Evolutionary conservation across 2,329 filamentous ascomycete genomes (phyloP).

Genomic region (Fusarium subglutinans): DNA sequence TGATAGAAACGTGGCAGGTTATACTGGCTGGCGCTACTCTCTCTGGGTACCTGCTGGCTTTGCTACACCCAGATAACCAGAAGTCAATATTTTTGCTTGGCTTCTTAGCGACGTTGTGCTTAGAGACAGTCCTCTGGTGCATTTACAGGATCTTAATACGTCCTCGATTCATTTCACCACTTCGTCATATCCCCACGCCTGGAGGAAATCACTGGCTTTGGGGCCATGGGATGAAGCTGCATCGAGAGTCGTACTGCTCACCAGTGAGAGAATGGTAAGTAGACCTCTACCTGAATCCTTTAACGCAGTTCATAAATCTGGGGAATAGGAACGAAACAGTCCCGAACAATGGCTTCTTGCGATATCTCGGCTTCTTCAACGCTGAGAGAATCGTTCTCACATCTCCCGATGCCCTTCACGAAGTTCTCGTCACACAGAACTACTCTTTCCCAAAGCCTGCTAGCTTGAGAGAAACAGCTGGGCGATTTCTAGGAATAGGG

Average conservation of each 20-base stretch:
- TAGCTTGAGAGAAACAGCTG: conserved; percentile 63
- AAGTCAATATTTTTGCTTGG: not conserved
- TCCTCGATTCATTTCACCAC: conserved; percentile 59
- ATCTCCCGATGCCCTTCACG: conserved; percentile 69
- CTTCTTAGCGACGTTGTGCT: not conserved
- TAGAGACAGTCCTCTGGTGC: conserved; percentile 43
- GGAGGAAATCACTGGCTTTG: conserved; percentile 54
- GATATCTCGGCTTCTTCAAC: conserved; percentile 71
- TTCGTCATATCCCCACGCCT: conserved; percentile 58
- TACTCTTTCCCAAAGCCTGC: conserved; percentile 75
- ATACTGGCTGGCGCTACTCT: not conserved
- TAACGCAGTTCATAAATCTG: not conserved
- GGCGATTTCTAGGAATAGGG: conserved; percentile 74
- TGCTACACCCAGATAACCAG: not conserved
- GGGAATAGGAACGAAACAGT: conserved; percentile 65
- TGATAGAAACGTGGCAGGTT: not conserved
- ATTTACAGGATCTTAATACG: conserved; percentile 57
- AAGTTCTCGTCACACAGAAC: conserved; percentile 72
- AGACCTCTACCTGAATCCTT: accelerated
- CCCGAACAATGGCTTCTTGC: conserved; percentile 74
- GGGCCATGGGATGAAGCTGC: conserved; percentile 57
- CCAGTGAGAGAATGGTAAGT: conserved; percentile 60
- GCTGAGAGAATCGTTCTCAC: conserved; percentile 68
- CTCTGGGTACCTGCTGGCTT: not conserved
- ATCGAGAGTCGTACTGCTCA: conserved; percentile 50